These are phyloP conservation scores for Aspergillus texensis DNA, from an alignment of 2,329 filamentous ascomycete genomes.

Conservation along the genomic window DNA sequence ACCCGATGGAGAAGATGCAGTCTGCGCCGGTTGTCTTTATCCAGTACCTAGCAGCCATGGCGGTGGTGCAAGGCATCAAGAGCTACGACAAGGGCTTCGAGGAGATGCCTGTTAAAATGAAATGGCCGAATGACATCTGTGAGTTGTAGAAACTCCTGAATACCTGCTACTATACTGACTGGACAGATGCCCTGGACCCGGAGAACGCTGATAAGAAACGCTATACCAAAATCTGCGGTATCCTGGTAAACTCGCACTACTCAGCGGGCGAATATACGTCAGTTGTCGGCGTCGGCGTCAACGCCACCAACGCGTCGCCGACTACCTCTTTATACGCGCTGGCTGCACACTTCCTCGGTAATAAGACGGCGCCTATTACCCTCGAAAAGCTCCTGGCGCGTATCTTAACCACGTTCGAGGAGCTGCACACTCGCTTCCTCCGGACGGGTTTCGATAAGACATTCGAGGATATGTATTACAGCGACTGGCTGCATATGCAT, in stretches of 20 bases:
- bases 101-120: slow-evolving; percentile 77
- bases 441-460: slow-evolving; percentile 71
- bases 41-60: slow-evolving; percentile 88
- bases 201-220: slow-evolving; percentile 49
- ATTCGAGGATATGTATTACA: slow-evolving; percentile 78
- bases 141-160: slow-evolving; percentile 32
- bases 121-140: slow-evolving; percentile 98
- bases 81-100: slow-evolving; percentile 77
- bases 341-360: slow-evolving; percentile 50
- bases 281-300: slow-evolving; percentile 83
- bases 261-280: slow-evolving; percentile 76
- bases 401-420: slow-evolving; percentile 77
- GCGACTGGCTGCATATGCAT: slow-evolving; percentile 80
- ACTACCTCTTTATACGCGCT: slow-evolving; percentile 85
- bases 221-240: slow-evolving; percentile 90
- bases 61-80: slow-evolving; percentile 80
- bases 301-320: slow-evolving; percentile 79
- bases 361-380: slow-evolving; percentile 58
- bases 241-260: slow-evolving; percentile 88
- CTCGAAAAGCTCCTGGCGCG: slow-evolving; percentile 80
- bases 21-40: slow-evolving; percentile 85
- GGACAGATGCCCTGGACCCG: slow-evolving; percentile 67
- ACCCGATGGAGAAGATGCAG: slow-evolving; percentile 71
- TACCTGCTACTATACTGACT: slow-evolving; percentile 3
- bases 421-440: slow-evolving; percentile 74